Percentiles rank a stretch among this genome's conserved stretches.
Conservation (phyloP, 176 grass and related monocot species). For the Avena eriantha region DNA sequence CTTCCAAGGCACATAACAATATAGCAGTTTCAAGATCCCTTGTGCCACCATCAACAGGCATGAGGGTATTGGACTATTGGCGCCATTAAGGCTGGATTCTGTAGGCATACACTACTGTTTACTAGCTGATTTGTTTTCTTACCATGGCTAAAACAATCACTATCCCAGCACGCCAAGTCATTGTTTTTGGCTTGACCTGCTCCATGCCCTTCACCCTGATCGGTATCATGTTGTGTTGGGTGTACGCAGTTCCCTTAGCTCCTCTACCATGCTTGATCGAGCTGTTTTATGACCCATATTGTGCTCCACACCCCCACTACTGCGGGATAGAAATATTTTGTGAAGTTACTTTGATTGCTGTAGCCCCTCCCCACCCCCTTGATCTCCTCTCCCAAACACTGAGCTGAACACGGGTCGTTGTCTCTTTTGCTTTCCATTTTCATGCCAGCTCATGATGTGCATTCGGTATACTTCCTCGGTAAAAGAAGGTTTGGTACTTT, state of each 20-base stretch:
- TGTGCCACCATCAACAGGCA: conserved; percentile 1
- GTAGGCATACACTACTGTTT: not conserved
- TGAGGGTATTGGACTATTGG: not conserved
- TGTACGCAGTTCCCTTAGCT: not conserved
- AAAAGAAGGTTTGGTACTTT: not conserved
- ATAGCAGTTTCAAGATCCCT: conserved; percentile 25
- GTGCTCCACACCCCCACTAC: not conserved
- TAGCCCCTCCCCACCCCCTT: not conserved
- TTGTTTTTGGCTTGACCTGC: not conserved
- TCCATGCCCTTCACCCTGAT: not conserved
- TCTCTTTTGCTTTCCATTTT: not conserved
- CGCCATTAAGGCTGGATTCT: not conserved
- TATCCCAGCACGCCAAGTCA: not conserved
- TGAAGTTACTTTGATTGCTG: not conserved
- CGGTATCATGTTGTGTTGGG: not conserved
- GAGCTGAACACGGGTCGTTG: not conserved
- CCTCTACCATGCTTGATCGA: not conserved
- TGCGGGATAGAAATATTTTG: not conserved
- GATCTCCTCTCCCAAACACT: not conserved
- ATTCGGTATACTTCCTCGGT: not conserved
- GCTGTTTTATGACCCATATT: not conserved
- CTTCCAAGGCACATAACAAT: not conserved
- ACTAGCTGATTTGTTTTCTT: not conserved
- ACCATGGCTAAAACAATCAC: not conserved
- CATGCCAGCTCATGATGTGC: not conserved